Conservation (phyloP, 1,139 yeast genomes). For the Lodderomyces theae region DNA sequence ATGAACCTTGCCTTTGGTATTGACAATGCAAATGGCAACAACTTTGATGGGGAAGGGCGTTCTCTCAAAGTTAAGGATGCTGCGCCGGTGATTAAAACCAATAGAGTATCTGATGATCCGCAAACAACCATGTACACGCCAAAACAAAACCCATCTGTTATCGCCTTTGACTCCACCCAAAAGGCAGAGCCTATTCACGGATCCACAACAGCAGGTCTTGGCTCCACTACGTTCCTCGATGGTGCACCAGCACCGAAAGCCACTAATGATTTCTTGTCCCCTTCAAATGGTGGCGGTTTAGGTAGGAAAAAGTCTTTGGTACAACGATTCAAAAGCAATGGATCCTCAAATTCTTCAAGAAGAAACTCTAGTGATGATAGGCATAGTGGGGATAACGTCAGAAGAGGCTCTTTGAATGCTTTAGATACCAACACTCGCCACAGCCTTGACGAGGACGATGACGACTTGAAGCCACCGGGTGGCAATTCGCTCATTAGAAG, state of each 20-base stretch:
- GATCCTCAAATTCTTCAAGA: slow-evolving; percentile 31
- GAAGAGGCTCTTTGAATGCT: slow-evolving; percentile 22
- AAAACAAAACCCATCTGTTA: slow-evolving; percentile 50
- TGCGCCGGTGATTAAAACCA: slow-evolving; percentile 13
- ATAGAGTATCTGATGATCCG: slow-evolving; percentile 18
- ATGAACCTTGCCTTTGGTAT: slow-evolving; percentile 64
- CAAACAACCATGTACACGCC: slow-evolving; percentile 30
- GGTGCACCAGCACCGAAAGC: slow-evolving; percentile 89
- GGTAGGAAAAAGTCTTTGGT: slow-evolving; percentile 75
- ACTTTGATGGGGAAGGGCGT: slow-evolving; percentile 29
- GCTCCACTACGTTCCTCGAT: slow-evolving; percentile 87
- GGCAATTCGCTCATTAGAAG: slow-evolving; percentile 65
- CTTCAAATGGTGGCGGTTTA: slow-evolving; percentile 40
- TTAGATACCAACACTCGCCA: slow-evolving; percentile 16
- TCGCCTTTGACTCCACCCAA: slow-evolving; percentile 66
- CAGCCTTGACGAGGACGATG: slow-evolving; percentile 9
- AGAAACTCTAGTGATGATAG: slow-evolving; percentile 34
- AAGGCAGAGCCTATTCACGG: slow-evolving; percentile 82
- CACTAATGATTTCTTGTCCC: slow-evolving; percentile 26
- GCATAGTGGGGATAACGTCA: slow-evolving; percentile 9
- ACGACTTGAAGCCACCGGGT: slow-evolving; percentile 31
- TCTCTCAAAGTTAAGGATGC: slow-evolving; percentile 4
- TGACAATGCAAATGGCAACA: slow-evolving; percentile 31
- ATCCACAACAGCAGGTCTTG: slow-evolving; percentile 78
- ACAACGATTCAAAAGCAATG: slow-evolving; percentile 56